phyloP scores from a whole-genome alignment of 169 alveolate genomes.

The Cryptosporidium parvum region DNA sequence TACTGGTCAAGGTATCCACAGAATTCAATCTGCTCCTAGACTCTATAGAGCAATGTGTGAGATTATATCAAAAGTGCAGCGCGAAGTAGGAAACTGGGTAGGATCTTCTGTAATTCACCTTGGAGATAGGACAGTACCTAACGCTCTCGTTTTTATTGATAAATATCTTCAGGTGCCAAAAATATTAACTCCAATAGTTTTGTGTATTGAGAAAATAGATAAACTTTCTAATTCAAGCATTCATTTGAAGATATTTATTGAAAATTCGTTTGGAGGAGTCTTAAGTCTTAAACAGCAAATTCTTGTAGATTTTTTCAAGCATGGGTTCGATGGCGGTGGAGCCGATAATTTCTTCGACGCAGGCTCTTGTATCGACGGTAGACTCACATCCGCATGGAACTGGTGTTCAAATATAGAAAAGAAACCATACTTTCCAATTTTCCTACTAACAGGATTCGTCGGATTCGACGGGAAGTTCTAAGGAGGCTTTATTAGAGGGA shows the following conservation, averaged over 20 bases:
- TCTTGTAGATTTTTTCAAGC: conserved; percentile 92
- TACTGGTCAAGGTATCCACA: conserved; percentile 92
- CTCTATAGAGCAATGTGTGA: conserved; percentile 85
- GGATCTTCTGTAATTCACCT: conserved; percentile 93
- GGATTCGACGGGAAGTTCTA: conserved; percentile 90
- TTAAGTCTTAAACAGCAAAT: conserved; percentile 80
- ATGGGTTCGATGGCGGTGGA: conserved; percentile 95
- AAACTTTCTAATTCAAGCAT: conserved; percentile 84
- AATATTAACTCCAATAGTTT: conserved; percentile 89
- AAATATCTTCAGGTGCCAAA: conserved; percentile 93
- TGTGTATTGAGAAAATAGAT: conserved; percentile 89
- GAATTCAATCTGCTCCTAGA: conserved; percentile 78
- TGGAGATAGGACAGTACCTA: conserved; percentile 94
- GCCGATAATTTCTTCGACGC: conserved; percentile 95
- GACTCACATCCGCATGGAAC: conserved; percentile 94
- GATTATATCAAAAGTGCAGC: conserved; percentile 87
- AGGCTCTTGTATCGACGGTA: conserved; percentile 95
- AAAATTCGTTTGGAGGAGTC: conserved; percentile 88
- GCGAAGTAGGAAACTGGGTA: conserved; percentile 89
- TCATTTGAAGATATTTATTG: conserved; percentile 84
- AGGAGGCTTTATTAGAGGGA: not conserved
- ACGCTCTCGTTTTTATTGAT: conserved; percentile 93
- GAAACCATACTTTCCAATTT: conserved; percentile 90
- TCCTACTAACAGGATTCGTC: conserved; percentile 91
- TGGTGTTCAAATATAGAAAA: conserved; percentile 93